Base-by-base conservation (phyloP, 257 asterid species). In the Rauvolfia tetraphylla region DNA sequence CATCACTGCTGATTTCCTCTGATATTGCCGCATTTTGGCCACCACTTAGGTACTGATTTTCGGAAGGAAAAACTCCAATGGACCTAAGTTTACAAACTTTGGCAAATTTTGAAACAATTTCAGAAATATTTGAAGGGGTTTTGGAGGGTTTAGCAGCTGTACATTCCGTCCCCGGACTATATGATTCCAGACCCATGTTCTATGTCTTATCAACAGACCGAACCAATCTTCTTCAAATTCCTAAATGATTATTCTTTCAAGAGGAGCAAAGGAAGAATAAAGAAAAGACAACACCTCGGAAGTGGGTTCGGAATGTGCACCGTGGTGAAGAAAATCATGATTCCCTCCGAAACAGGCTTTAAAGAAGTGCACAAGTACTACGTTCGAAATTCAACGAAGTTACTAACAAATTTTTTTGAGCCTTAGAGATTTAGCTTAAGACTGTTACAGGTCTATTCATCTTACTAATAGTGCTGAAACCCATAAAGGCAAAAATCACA, bases 51-150 rank as follows among this genome's bases (percentile, higher is more conserved):
- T 78, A 72, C 18, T 78, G 71, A 20, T 82, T 80, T 54, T 87
- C 90, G 31, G 89, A 65, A 36, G 89, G 27, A 71, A 91, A 84
- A 27, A 92, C 97, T 69, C 96, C 96, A 82, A 92, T 87, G 61
- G 97, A 90, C 89, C 93, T 90, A 53, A 87, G 74, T 41, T 84
- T 85, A 75, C 88, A 80, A 36, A 83, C 89, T 79, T 87, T 79
- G 62, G 96, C 85, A 59, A 86, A 84, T 63, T 78, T 87, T 29
- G 89, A 79, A 61, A 84, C 90, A 41, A 80, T 62, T 54, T 87
- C 91, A 13, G 93, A 79, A 71, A 90, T 71, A 85, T 87, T 88
- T 14, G 88, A 77, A 75, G 88, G 74, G 73, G 88, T 84, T 77
- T 82, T 86, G 36, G 84, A 81, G 83, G 90, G 86, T 86, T 88